phyloP scores from a whole-genome alignment of 1,139 yeast species.

The Magnusiomyces magnusii region DNA sequence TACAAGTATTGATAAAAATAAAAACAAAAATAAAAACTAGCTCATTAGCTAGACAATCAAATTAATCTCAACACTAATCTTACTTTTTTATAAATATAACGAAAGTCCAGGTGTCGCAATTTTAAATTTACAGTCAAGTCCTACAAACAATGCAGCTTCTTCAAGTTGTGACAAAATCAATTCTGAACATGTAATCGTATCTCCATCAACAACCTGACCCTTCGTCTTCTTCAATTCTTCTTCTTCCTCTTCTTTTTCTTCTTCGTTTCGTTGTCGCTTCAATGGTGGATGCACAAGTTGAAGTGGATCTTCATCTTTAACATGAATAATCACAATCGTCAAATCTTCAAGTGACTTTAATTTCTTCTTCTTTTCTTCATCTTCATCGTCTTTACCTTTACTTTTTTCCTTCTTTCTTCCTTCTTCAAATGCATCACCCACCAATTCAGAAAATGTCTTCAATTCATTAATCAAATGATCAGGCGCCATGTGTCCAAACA shows the following conservation, averaged over 20 bases:
- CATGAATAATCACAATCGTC: constrained; percentile 59
- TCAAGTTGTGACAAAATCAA: constrained; percentile 20
- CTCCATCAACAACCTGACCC: too few species aligned
- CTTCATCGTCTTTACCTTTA: not conserved
- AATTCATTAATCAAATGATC: constrained; percentile 52
- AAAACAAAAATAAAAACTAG: too few species aligned
- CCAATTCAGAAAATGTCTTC: constrained; percentile 30
- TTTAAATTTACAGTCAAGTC: constrained; percentile 22
- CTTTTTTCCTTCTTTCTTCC: not conserved
- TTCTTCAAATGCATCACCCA: not conserved
- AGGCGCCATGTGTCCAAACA: constrained; percentile 81
- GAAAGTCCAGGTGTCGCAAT: constrained; percentile 24
- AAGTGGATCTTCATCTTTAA: constrained; percentile 44
- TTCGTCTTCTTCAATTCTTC: too few species aligned
- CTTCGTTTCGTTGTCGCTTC: not conserved
- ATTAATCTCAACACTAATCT: too few species aligned
- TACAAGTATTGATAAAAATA: too few species aligned
- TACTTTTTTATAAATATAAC: constrained; percentile 12
- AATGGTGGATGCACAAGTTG: constrained; percentile 6
- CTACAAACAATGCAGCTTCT: constrained; percentile 17
- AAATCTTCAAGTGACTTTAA: constrained; percentile 45
- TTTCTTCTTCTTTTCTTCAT: constrained; percentile 2
- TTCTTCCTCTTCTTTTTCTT: not conserved
- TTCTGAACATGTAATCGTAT: constrained; percentile 12
- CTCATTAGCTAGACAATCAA: too few species aligned